These are phyloP conservation scores for Apiotrichum montevideense DNA, from an alignment of 1,284 basidiomycete species.

Conservation along the genomic window DNA sequence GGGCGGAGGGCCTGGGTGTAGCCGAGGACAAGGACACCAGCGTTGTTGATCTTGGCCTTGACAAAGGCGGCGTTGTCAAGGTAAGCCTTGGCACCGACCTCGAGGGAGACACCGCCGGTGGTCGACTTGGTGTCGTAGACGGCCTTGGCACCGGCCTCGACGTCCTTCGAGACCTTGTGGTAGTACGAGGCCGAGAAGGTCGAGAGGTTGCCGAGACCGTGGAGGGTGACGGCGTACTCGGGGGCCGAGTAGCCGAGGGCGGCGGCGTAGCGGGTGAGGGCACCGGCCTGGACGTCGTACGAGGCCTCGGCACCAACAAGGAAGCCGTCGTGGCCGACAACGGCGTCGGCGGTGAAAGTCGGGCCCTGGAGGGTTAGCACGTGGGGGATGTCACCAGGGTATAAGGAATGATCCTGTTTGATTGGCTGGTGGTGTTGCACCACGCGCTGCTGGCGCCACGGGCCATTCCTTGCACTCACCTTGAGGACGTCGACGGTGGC, in stretches of 20 bases:
- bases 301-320: constrained; percentile 91
- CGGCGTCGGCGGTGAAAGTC: constrained; percentile 91
- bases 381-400: constrained; percentile 6
- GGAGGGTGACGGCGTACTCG: constrained; percentile 92
- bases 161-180: constrained; percentile 85
- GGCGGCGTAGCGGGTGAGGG: constrained; percentile 84
- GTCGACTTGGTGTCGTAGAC: constrained; percentile 93
- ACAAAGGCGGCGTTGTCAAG: constrained; percentile 79
- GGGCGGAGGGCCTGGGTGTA: constrained; percentile 90
- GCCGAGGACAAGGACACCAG: constrained; percentile 79
- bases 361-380: constrained; percentile 62
- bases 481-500: constrained; percentile 92
- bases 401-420: background rate
- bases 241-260: constrained; percentile 82
- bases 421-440: background rate
- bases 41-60: constrained; percentile 99
- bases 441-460: too few relatives aligned
- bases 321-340: constrained; percentile 95
- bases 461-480: constrained; percentile 51
- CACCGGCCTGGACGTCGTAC: constrained; percentile 93
- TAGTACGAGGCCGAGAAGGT: constrained; percentile 96
- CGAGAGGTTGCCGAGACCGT: constrained; percentile 91
- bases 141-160: constrained; percentile 97
- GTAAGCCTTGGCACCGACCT: constrained; percentile 89
- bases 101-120: constrained; percentile 79